Evolutionary conservation across 352 stramenopile species (phyloP), one percentile per base, ranked within the genome.

Genomic region (Globisporangium acanthophoron): DNA sequence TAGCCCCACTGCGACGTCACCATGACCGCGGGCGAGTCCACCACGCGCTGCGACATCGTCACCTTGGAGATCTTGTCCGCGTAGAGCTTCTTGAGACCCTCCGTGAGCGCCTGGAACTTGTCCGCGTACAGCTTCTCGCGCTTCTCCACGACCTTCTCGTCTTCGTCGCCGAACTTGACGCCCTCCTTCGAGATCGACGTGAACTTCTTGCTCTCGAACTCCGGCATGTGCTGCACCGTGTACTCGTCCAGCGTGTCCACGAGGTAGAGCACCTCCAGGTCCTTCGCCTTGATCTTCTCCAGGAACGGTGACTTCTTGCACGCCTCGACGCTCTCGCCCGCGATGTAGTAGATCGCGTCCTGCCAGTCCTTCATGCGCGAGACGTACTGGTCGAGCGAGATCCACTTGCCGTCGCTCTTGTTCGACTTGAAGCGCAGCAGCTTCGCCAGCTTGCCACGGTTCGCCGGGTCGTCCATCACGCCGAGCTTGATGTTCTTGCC

Each of bases 241-340:
- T 99, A 99, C 76, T 99, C 97, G 67, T 99, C 98, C 40, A 99
- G 85, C 43, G 98, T 84, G 66, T 99, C 97, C 12, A 96, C 92
- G n/a, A 99, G 87, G 71, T 97, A 99, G 5, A 99, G 69, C 21
- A 99, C 97, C 35, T 40, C 35, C 8, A 40, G 35, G 41, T 96
- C 96, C 80, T 99, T 99, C 31, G 88, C 84, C 43, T 88, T 85
- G 72, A 98, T 96, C 70, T 93, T 96, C 70, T 99, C 96, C 67
- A 99, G 76, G 71, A 99, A 99, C 8, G 96, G 96, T 1, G 90
- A 98, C 50, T 97, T 92, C 62, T 97, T 71, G 52, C 98, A 94
- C 3, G 88, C 79, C 41, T 98, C 96, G 15, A 93, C 81, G 39
- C 74, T 93, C 61, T 98, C 92, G 52, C 92, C 96, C n/a, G 96